Conservation (phyloP, 108 stramenopile genomes). For the Cyclotella kingstonii region DNA sequence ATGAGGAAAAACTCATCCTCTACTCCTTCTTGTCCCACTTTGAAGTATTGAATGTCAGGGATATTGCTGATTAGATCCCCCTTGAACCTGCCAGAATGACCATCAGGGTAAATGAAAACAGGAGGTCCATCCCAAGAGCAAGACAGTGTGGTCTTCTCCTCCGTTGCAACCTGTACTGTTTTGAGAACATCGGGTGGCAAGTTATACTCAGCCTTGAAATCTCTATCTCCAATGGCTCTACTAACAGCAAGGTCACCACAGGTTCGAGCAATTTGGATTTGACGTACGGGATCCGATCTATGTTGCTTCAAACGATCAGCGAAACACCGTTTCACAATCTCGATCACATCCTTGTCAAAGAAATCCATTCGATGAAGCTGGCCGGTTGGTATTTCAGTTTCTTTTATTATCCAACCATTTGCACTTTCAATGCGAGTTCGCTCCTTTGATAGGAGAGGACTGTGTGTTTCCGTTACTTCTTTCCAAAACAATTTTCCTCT, state of each 20-base stretch:
- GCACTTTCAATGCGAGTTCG: conserved; percentile 63
- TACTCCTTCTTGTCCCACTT: conserved; percentile 49
- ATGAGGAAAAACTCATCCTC: conserved; percentile 69
- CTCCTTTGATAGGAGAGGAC: conserved; percentile 60
- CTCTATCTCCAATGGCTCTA: conserved; percentile 80
- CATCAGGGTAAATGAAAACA: conserved; percentile 64
- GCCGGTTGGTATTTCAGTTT: conserved; percentile 64
- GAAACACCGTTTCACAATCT: conserved; percentile 70
- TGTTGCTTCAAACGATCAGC: conserved; percentile 54
- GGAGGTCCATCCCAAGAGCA: conserved; percentile 63
- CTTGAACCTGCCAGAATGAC: conserved; percentile 59
- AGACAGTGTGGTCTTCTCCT: conserved; percentile 5
- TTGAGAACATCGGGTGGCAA: conserved; percentile 4
- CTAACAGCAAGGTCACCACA: conserved; percentile 86
- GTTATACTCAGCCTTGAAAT: conserved; percentile 79
- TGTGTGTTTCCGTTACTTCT: conserved; percentile 69
- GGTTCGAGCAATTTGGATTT: conserved; percentile 67
- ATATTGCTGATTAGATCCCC: conserved; percentile 72
- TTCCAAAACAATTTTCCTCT: conserved; percentile 50
- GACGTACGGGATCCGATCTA: conserved; percentile 66
- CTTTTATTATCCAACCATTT: conserved; percentile 79
- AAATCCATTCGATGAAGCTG: conserved; percentile 76
- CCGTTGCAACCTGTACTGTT: neutral
- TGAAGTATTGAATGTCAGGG: conserved; percentile 59
- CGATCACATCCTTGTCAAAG: conserved; percentile 68